Base-by-base conservation (phyloP, 140 eudicot genomes). In the Stevia rebaudiana region DNA sequence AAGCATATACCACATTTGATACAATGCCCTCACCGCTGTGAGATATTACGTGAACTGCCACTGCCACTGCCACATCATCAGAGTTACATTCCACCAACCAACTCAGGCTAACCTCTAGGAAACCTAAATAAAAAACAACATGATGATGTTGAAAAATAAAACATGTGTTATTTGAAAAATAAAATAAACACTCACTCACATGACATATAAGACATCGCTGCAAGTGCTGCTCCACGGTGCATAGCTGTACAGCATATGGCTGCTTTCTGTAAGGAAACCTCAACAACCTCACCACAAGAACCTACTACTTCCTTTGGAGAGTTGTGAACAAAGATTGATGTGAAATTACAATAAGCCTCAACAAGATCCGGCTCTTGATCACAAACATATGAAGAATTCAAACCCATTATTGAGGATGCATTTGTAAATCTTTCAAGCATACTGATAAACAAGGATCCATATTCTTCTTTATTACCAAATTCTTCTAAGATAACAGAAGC, bases 201-300 rank as follows among this genome's bases (percentile, higher is more conserved):
- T 3, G 95, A 84, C 83, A 91, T 79, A 78, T 80, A 87, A 30
- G 98, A 80, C 98, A 91, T 84, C 46, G 98, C 96, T 68, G 95
- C 84, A 31, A 92, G 80, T 69, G 98, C 96, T 55, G 98, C 98
- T 65, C 96, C 98, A 60, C 98, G 98, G 72, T 92, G 98, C 96
- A 92, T 83, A 61, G 98, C 96, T 30, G 96, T 92, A 71, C 95
- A 88, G 39, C 92, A 88, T 72, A 92, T 88, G 47, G 95, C 89
- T 52, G 98, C 96, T 80, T 92, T 92, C 74, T 92, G 98, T 57
- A 92, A 65, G 21, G 96, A 88, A 57, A 81, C 75, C 80, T 92
- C 96, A 67, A 92, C 73, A 60, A 88, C 84, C 44, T 87, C 64
- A 49, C 90, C 89, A 65, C 90, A 83, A 59, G 95, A 87, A 54